Percentiles rank a stretch among this genome's conserved stretches.
phyloP scores from a whole-genome alignment of 108 stramenopile genomes.

The Skeletonema tropicum region DNA sequence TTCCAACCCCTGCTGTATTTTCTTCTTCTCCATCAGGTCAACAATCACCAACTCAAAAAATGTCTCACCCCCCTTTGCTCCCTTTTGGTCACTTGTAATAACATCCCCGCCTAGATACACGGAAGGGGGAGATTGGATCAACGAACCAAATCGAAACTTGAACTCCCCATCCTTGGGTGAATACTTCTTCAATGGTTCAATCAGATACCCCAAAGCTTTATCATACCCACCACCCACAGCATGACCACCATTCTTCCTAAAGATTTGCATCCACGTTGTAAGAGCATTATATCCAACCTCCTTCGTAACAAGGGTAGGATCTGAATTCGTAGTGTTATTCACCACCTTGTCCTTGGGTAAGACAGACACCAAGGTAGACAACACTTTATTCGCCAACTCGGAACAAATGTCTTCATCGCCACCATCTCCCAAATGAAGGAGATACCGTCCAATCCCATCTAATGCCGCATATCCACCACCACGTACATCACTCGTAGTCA shows the following conservation, averaged over 20 bases:
- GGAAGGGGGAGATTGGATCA: constrained; percentile 24
- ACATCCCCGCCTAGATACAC: constrained; percentile 17
- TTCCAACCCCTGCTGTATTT: constrained; percentile 57
- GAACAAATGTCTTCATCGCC: not conserved
- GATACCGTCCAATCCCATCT: constrained; percentile 33
- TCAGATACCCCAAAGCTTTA: constrained; percentile 55
- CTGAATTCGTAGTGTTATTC: constrained; percentile 9
- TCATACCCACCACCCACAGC: constrained; percentile 46
- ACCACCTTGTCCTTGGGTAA: constrained; percentile 56
- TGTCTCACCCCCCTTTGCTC: constrained; percentile 23
- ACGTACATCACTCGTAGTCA: constrained; percentile 48
- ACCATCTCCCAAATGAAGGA: constrained; percentile 3
- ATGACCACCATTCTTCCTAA: constrained; percentile 19
- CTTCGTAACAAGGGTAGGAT: constrained; percentile 29
- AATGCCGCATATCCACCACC: constrained; percentile 47
- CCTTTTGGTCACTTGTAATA: constrained; percentile 18
- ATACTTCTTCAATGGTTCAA: constrained; percentile 53
- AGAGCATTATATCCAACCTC: constrained; percentile 56
- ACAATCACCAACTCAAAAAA: constrained; percentile 35
- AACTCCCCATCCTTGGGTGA: constrained; percentile 60
- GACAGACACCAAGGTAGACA: constrained; percentile 17
- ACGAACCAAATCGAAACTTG: constrained; percentile 56
- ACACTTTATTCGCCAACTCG: constrained; percentile 24
- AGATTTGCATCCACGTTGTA: constrained; percentile 63
- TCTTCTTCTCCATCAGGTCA: constrained; percentile 44